Evolutionary conservation across 2,329 filamentous ascomycete species (phyloP), one percentile per base, ranked within the genome.

Genomic region (Aspergillus melleus): DNA sequence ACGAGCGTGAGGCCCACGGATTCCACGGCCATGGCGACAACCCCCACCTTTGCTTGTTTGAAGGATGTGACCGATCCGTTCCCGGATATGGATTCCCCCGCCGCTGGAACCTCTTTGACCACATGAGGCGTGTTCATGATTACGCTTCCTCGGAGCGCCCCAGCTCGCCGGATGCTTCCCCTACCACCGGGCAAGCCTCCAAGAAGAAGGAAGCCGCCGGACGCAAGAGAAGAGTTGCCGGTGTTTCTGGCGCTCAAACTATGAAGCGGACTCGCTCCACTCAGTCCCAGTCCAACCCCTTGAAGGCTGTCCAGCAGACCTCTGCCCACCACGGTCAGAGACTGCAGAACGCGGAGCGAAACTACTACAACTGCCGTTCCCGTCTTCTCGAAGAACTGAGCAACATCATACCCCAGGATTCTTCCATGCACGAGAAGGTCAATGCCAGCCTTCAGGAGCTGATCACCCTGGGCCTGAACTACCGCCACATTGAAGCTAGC

Each of bases 1-100:
- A 98, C 72, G 94, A 97, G 81, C 89, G 94, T 61, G 94, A 98
- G 80, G 93, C 93, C 54, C 94, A 98, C 74, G 93, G 92, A 68
- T 90, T 97, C 84, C 94, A 97, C 74, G 93, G 93, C 64, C 93
- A 97, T 69, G 93, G 93, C 63, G 90, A 94, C 71, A 94, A 96
- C 78, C 93, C 94, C 14, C 93, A 94, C 74, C 86, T 95, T 54
- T 98, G 94, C 85, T 86, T 88, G 61, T 95, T 94, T 76, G 84
- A 89, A 29, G 92, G 91, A 62, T 98, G 94, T 72, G 92, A 97
- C 72, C 89, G 94, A 65, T 88, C 91, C 59, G 82, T 89, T 36
- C 81, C 86, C 24, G 92, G 92, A 69, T 92, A 94, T 74, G 94
- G 94, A 68, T 98, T 98, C 73, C 94, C 93, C 42, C 89, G 94